These are phyloP conservation scores for Polytolypa hystricis DNA, from an alignment of 2,329 filamentous ascomycete genomes.

Conservation along the genomic window DNA sequence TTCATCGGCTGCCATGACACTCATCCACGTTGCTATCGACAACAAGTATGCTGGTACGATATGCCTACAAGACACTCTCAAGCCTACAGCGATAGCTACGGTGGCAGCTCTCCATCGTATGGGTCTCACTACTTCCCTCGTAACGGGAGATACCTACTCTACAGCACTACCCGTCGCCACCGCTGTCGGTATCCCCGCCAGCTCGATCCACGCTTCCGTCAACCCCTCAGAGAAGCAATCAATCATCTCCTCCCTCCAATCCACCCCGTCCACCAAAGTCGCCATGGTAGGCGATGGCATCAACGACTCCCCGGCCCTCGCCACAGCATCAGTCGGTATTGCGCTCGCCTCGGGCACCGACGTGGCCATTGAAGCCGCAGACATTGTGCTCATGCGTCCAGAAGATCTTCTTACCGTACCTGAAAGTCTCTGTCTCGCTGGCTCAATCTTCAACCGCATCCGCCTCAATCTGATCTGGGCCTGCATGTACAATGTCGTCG, in stretches of 20 bases:
- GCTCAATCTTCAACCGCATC: constrained; percentile 81
- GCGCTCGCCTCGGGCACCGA: constrained; percentile 88
- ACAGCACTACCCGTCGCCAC: constrained; percentile 76
- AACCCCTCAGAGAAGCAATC: constrained; percentile 83
- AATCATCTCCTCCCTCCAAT: constrained; percentile 69
- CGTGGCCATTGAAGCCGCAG: constrained; percentile 94
- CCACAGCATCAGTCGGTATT: constrained; percentile 85
- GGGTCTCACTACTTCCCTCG: constrained; percentile 77
- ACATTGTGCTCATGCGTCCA: constrained; percentile 89
- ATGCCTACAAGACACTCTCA: constrained; percentile 80
- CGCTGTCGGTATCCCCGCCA: constrained; percentile 65
- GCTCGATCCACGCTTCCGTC: constrained; percentile 74
- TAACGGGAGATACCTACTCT: constrained; percentile 81
- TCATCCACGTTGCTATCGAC: constrained; percentile 84
- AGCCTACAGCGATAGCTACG: constrained; percentile 69
- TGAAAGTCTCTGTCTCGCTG: constrained; percentile 67
- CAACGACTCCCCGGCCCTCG: constrained; percentile 93
- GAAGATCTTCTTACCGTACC: constrained; percentile 90
- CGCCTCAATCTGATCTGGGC: constrained; percentile 90
- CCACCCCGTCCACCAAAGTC: constrained; percentile 63
- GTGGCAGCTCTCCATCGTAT: constrained; percentile 74
- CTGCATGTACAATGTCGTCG: constrained; percentile 82
- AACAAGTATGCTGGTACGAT: constrained; percentile 69
- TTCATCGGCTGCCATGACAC: constrained; percentile 60
- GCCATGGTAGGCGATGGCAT: constrained; percentile 98